A percentile compares a stretch with the other conserved stretches of the same genome.
Conservation (phyloP, 169 alveolate genomes). For the Plasmodium adleri region DNA sequence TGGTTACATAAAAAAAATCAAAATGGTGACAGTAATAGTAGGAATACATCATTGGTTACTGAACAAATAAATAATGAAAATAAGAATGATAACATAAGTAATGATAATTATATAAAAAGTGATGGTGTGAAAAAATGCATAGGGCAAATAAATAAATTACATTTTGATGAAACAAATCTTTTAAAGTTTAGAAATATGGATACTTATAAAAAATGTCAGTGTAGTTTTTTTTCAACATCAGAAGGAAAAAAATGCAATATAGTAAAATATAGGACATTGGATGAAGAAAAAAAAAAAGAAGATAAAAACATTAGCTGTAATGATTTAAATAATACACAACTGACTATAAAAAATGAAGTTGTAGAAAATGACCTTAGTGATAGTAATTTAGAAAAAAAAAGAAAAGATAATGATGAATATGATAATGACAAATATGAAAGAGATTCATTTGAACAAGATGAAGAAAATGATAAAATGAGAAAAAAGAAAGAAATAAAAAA, state of each 20-base stretch:
- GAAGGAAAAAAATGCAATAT: not conserved
- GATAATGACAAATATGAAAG: not conserved
- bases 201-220: not conserved
- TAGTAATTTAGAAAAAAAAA: not conserved
- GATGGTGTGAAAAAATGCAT: not conserved
- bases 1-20: slow-evolving; percentile 6
- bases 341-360: not conserved
- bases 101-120: not conserved
- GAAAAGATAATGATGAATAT: not conserved
- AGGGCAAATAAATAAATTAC: not conserved
- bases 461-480: slow-evolving; percentile 1
- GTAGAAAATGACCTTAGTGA: not conserved
- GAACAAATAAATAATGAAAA: slow-evolving; percentile 12
- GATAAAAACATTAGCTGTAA: not conserved
- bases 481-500: slow-evolving; percentile 55
- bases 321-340: not conserved
- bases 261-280: not conserved
- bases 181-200: not conserved
- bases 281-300: slow-evolving; percentile 10
- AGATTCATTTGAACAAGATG: not conserved
- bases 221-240: slow-evolving; percentile 12
- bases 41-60: not conserved
- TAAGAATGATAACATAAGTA: slow-evolving; percentile 5
- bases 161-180: slow-evolving; percentile 1
- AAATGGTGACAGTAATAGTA: not conserved